These are phyloP conservation scores for Caryopteris hybrid DNA, from an alignment of 305 asterid species.

Conservation along the genomic window DNA sequence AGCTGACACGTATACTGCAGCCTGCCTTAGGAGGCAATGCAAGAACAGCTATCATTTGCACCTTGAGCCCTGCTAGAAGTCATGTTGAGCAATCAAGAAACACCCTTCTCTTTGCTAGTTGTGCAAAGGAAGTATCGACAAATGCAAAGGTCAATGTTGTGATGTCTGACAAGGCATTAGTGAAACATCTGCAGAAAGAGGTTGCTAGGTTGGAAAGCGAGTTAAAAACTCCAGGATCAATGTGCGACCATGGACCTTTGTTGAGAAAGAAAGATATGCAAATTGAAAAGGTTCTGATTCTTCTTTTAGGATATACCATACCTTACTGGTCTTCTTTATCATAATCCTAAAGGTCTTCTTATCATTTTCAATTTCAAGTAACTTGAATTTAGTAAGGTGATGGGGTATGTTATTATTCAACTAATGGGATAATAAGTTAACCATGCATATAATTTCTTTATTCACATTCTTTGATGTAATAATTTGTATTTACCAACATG, in stretches of 20 bases:
- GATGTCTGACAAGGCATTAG: constrained; percentile 98
- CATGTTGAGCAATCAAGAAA: constrained; percentile 97
- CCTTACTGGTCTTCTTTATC: too few relatives aligned
- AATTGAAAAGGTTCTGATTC: constrained; percentile 66
- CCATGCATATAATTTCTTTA: neutral
- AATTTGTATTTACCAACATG: neutral
- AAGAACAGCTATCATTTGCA: constrained; percentile 92
- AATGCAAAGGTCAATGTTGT: constrained; percentile 97
- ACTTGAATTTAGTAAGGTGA: neutral
- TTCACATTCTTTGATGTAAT: neutral
- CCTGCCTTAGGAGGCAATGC: constrained; percentile 98
- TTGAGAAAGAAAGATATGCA: constrained; percentile 82
- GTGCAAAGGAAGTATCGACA: constrained; percentile 96
- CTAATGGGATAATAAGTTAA: neutral
- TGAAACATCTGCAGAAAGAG: constrained; percentile 95
- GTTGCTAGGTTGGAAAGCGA: constrained; percentile 93
- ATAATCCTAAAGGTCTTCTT: neutral
- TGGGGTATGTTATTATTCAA: neutral
- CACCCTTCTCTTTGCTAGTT: constrained; percentile 88
- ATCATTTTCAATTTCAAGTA: neutral
- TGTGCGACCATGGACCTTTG: constrained; percentile 60
- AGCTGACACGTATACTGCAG: constrained; percentile 92
- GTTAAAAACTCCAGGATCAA: constrained; percentile 66
- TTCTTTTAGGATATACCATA: too few relatives aligned
- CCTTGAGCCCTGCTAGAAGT: constrained; percentile 89